phyloP scores from a whole-genome alignment of 2,329 filamentous ascomycete genomes.

The Talaromyces sp. region DNA sequence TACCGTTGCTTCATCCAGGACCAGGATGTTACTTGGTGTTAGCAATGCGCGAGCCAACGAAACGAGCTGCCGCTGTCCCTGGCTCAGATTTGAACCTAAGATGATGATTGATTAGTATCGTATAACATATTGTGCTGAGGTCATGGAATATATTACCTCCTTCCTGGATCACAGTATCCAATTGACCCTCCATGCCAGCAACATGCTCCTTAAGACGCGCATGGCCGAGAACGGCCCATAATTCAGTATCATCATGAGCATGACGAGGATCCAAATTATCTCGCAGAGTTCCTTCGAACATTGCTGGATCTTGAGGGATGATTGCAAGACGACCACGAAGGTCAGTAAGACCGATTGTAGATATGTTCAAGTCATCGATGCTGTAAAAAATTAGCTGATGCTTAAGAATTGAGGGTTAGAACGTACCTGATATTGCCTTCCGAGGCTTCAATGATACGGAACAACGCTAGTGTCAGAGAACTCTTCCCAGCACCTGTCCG shows the following conservation, averaged over 20 bases:
- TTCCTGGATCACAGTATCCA: conserved; percentile 90
- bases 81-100: conserved; percentile 88
- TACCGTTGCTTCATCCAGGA: conserved; percentile 94
- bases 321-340: conserved; percentile 87
- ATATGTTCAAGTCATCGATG: conserved; percentile 87
- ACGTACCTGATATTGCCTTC: conserved; percentile 67
- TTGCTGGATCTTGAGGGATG: conserved; percentile 93
- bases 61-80: conserved; percentile 90
- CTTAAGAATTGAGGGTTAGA: background rate
- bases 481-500: conserved; percentile 96
- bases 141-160: conserved; percentile 65
- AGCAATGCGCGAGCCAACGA: conserved; percentile 90
- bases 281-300: conserved; percentile 89
- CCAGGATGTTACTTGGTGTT: conserved; percentile 93
- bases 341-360: conserved; percentile 83
- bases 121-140: background rate
- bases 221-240: conserved; percentile 95
- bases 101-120: background rate
- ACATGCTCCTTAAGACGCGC: conserved; percentile 91
- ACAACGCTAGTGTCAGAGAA: conserved; percentile 84
- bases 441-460: conserved; percentile 88
- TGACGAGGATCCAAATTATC: conserved; percentile 95
- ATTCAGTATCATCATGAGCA: conserved; percentile 91
- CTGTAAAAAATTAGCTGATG: conserved; percentile 39
- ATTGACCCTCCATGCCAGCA: conserved; percentile 76